A percentile compares a stretch with the other conserved stretches of the same genome.
Evolutionary conservation across 2,329 filamentous ascomycete species (phyloP).

Genomic region (Davidsoniella virescens): DNA sequence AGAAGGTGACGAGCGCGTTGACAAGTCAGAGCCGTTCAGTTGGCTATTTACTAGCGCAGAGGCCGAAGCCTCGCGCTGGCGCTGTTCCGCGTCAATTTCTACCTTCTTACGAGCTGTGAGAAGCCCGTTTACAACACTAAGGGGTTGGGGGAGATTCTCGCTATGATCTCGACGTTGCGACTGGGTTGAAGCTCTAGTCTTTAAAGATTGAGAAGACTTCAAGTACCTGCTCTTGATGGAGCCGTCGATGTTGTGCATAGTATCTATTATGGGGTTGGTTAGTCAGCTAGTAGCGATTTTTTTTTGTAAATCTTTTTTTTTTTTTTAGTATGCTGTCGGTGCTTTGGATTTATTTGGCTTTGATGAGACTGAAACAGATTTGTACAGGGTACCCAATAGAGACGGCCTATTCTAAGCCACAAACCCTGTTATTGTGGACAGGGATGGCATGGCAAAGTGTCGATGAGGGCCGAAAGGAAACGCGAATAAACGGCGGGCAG

Average conservation of each 20-base stretch:
- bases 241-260: slow-evolving; percentile 11
- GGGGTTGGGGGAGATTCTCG: slow-evolving; percentile 3
- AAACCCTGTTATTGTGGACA: too few species aligned
- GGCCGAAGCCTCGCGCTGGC: neutral
- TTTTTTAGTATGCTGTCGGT: neutral
- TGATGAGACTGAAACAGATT: neutral
- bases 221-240: slow-evolving; percentile 11
- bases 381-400: too few species aligned
- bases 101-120: neutral
- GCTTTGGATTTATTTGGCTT: neutral
- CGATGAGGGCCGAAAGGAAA: too few species aligned
- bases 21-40: neutral
- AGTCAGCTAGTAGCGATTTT: slow-evolving; percentile 8
- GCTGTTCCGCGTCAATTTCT: neutral
- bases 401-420: too few species aligned
- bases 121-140: slow-evolving; percentile 4
- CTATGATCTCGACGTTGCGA: neutral
- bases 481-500: too few species aligned
- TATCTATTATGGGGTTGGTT: slow-evolving; percentile 11
- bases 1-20: neutral
- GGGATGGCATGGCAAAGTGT: too few species aligned
- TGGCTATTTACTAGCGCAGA: neutral
- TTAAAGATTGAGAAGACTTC: slow-evolving; percentile 1
- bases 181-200: neutral
- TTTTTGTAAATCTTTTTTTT: neutral